These are phyloP conservation scores for Cutaneotrichosporon spelunceum DNA, from an alignment of 1,284 basidiomycete species.

Conservation along the genomic window DNA sequence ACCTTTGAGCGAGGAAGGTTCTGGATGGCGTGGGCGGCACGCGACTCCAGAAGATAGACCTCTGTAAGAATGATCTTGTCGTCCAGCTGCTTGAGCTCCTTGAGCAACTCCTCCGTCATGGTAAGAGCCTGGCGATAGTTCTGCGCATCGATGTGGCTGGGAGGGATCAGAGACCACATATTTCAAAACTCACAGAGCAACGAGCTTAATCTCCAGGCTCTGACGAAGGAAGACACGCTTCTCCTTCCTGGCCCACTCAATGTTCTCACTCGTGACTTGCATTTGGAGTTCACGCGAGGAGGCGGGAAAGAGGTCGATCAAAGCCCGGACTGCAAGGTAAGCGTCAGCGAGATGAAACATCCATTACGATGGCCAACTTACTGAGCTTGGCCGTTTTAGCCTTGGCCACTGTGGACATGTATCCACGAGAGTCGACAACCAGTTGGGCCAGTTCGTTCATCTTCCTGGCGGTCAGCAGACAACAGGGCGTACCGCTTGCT, in stretches of 20 bases:
- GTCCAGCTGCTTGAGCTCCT: slow-evolving; percentile 87
- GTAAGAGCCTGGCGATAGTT: slow-evolving; percentile 76
- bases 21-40: slow-evolving; percentile 85
- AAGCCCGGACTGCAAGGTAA: slow-evolving; percentile 67
- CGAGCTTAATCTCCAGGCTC: slow-evolving; percentile 85
- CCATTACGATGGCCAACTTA: slow-evolving; percentile 51
- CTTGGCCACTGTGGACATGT: slow-evolving; percentile 93
- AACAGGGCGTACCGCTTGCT: slow-evolving; percentile 56
- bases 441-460: slow-evolving; percentile 79
- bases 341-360: background rate
- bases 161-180: slow-evolving; percentile 4
- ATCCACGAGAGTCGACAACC: slow-evolving; percentile 78
- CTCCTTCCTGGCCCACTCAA: slow-evolving; percentile 86
- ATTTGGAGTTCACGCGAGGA: slow-evolving; percentile 77
- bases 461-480: slow-evolving; percentile 59
- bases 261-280: slow-evolving; percentile 80
- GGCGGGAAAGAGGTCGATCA: slow-evolving; percentile 84
- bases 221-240: slow-evolving; percentile 96
- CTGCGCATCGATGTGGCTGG: slow-evolving; percentile 69
- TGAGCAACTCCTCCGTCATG: slow-evolving; percentile 79
- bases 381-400: slow-evolving; percentile 98
- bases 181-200: slow-evolving; percentile 63
- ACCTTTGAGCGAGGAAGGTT: slow-evolving; percentile 94
- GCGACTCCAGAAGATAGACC: slow-evolving; percentile 87
- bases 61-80: slow-evolving; percentile 98